These are phyloP conservation scores for Suillus bovinus DNA, from an alignment of 768 basidiomycete species.

Conservation along the genomic window DNA sequence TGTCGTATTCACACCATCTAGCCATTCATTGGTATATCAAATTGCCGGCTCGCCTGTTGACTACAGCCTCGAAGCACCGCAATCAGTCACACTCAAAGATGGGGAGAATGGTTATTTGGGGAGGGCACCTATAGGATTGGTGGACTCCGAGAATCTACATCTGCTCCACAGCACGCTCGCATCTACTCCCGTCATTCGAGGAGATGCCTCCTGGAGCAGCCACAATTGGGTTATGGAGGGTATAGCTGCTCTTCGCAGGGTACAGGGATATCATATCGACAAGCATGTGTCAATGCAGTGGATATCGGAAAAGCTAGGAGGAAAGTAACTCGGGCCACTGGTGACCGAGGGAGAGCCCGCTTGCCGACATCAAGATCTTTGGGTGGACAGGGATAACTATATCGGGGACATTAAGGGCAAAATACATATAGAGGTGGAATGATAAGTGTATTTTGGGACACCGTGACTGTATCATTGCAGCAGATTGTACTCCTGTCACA, in stretches of 20 bases:
- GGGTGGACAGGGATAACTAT: slow-evolving; percentile 8
- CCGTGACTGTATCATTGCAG: slow-evolving; percentile 16
- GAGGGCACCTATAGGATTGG: slow-evolving; percentile 25
- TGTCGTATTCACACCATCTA: slow-evolving; percentile 30
- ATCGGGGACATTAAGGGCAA: slow-evolving; percentile 24
- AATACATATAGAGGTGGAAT: slow-evolving; percentile 1
- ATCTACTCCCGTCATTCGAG: slow-evolving; percentile 24
- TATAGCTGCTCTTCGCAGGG: slow-evolving; percentile 26
- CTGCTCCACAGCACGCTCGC: slow-evolving; percentile 30
- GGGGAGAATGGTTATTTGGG: slow-evolving; percentile 30
- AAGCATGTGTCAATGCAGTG: slow-evolving; percentile 31
- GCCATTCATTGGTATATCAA: slow-evolving; percentile 33
- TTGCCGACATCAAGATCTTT: slow-evolving; percentile 2
- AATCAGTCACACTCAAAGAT: slow-evolving; percentile 32
- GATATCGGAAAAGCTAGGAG: slow-evolving; percentile 29
- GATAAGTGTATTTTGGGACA: slow-evolving; percentile 17
- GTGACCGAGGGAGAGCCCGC: background rate
- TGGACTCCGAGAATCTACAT: slow-evolving; percentile 31
- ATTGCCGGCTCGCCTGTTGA: slow-evolving; percentile 28
- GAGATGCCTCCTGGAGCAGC: slow-evolving; percentile 29
- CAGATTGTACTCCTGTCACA: slow-evolving; percentile 25
- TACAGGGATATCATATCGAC: slow-evolving; percentile 30
- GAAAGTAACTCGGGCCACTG: slow-evolving; percentile 19
- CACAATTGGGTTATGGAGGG: slow-evolving; percentile 35
- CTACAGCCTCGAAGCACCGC: slow-evolving; percentile 32